These are phyloP conservation scores for Serendipita sp. DNA, from an alignment of 768 basidiomycete species.

Conservation along the genomic window DNA sequence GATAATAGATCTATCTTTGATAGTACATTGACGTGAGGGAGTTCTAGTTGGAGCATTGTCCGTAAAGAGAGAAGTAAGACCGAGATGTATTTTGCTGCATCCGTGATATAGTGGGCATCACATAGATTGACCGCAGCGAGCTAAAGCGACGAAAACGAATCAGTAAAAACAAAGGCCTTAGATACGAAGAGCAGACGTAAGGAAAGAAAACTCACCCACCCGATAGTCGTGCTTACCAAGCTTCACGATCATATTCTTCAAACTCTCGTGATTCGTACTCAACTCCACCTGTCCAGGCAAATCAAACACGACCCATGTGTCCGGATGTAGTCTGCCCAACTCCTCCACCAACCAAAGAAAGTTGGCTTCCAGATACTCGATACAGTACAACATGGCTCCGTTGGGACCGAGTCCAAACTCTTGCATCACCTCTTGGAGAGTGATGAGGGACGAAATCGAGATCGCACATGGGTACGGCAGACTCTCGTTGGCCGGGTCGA, in stretches of 20 bases:
- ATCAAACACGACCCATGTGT: conserved; percentile 85
- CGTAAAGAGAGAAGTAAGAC: conserved; percentile 80
- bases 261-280: conserved; percentile 84
- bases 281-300: conserved; percentile 95
- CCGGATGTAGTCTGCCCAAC: conserved; percentile 45
- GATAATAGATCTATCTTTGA: conserved; percentile 88
- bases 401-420: too few relatives aligned
- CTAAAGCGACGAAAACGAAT: conserved; percentile 26
- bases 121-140: conserved; percentile 88
- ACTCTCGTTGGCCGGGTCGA: too few relatives aligned
- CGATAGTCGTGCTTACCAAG: conserved; percentile 64
- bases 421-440: too few relatives aligned
- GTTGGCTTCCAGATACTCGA: too few relatives aligned
- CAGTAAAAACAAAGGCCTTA: neutral
- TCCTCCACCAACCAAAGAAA: conserved; percentile 65
- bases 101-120: conserved; percentile 94
- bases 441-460: too few relatives aligned
- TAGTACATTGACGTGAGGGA: conserved; percentile 95
- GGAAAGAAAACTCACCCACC: conserved; percentile 36
- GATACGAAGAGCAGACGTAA: conserved; percentile 5
- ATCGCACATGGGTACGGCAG: too few relatives aligned
- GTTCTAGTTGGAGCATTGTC: conserved; percentile 94
- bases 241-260: conserved; percentile 61
- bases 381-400: too few relatives aligned
- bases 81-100: conserved; percentile 87